Percentiles rank a stretch among this genome's conserved stretches.
These are phyloP conservation scores for Xylaria sp. DNA, from an alignment of 2,329 filamentous ascomycete species.

Conservation along the genomic window DNA sequence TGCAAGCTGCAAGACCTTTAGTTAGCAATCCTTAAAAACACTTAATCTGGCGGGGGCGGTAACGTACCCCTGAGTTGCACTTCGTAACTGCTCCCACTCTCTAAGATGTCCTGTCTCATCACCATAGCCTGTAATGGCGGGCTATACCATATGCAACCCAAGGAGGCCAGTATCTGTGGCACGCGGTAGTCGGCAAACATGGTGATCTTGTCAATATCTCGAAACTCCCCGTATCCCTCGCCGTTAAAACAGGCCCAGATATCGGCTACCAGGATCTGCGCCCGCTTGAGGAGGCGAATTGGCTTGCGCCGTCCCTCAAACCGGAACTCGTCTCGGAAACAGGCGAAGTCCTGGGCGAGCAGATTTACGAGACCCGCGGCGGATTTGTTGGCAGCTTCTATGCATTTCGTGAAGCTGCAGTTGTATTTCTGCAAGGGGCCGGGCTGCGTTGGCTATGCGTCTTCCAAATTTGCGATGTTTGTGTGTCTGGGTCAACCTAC, in stretches of 20 bases:
- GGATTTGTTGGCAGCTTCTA: conserved; percentile 74
- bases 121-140: conserved; percentile 76
- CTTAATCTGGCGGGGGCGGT: not conserved
- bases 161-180: conserved; percentile 84
- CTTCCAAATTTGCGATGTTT: conserved; percentile 7
- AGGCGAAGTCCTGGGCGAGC: conserved; percentile 77
- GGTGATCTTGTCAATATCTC: conserved; percentile 92
- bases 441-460: conserved; percentile 29
- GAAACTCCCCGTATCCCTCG: conserved; percentile 75
- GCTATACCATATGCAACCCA: conserved; percentile 83
- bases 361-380: conserved; percentile 86
- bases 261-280: conserved; percentile 94
- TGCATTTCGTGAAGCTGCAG: conserved; percentile 72
- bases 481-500: conserved; percentile 47
- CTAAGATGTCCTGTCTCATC: conserved; percentile 63
- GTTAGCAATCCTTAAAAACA: conserved; percentile 5
- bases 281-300: conserved; percentile 87
- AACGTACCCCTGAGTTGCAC: conserved; percentile 77
- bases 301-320: conserved; percentile 71
- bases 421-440: conserved; percentile 65
- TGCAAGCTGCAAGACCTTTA: conserved; percentile 65
- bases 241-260: conserved; percentile 95
- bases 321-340: conserved; percentile 79
- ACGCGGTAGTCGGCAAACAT: conserved; percentile 99
- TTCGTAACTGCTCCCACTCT: conserved; percentile 77